These are phyloP conservation scores for Ashbya aceris DNA, from an alignment of 1,139 yeast genomes.

Conservation along the genomic window DNA sequence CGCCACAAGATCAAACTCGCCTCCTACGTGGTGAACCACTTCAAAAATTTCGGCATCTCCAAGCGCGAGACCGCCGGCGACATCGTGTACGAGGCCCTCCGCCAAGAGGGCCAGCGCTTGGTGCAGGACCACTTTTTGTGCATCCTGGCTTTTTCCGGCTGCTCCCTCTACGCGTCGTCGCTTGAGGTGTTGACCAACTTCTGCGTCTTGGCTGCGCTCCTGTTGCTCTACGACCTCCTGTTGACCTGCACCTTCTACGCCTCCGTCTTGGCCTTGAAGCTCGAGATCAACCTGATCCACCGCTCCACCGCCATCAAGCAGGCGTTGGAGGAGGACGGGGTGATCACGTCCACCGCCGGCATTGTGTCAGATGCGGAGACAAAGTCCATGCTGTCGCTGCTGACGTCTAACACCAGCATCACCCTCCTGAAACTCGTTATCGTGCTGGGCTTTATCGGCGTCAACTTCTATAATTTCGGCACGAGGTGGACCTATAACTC, in stretches of 20 bases:
- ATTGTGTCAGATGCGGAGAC: conserved; percentile 49
- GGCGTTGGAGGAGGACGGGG: conserved; percentile 91
- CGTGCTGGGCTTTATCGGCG: conserved; percentile 57
- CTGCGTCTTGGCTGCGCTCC: conserved; percentile 67
- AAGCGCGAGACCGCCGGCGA: conserved; percentile 29
- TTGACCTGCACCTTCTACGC: conserved; percentile 77
- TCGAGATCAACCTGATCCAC: conserved; percentile 84
- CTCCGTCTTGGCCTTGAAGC: conserved; percentile 77
- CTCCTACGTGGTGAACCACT: conserved; percentile 33
- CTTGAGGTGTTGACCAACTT: conserved; percentile 74
- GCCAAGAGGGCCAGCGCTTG: conserved; percentile 57
- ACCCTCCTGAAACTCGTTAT: conserved; percentile 57
- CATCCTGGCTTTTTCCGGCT: conserved; percentile 58
- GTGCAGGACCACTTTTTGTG: conserved; percentile 76
- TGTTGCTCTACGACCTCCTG: conserved; percentile 63
- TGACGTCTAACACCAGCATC: conserved; percentile 36
- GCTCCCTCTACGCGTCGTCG: conserved; percentile 62
- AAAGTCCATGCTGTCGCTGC: conserved; percentile 17
- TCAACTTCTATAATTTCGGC: conserved; percentile 71
- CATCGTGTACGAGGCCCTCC: conserved; percentile 48
- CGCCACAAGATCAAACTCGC: conserved; percentile 79
- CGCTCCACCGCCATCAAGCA: conserved; percentile 72
- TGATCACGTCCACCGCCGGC: conserved; percentile 64
- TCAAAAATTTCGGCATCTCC: conserved; percentile 27
- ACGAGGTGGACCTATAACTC: conserved; percentile 61